Evolutionary conservation across 108 stramenopile species (phyloP), one percentile per base, ranked within the genome.

Genomic region (Nitzschia inconspicua): DNA sequence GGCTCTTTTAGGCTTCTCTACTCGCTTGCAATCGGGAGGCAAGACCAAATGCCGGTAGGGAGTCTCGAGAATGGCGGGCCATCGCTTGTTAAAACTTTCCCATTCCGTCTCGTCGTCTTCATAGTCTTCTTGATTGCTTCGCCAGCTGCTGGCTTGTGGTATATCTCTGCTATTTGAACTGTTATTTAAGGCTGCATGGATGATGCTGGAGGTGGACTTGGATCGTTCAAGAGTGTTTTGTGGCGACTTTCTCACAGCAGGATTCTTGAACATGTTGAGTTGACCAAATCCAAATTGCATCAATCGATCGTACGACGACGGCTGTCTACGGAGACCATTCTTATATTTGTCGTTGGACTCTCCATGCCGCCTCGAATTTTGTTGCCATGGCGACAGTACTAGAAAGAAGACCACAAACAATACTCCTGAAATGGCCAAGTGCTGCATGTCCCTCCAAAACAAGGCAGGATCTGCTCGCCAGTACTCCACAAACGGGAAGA

Each of bases 11-110:
- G 68, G 54, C 22, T 71, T 66, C 41, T 78, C 78, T 2, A 85
- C 72, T 22, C 83, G 63, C 68, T 86, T 79, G 63, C 89, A 88
- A 22, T 72, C 73, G 3, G 89, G 86, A 2, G 86, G 89, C 16
- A 91, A 52, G 4, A 91, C 80, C 5, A 87, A 51, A 16, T 66
- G 53, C 14, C 61, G 52, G 53, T 88, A 91, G 31, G 57, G 57
- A 1, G 85, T 57, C n/a, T 57, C 58, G 6, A 65, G 44, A 57
- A 86, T 83, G 6, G 57, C 50, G 22, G 77, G 71, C 80, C 81
- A 91, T 5, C 64, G 61, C 19, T 66, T 55, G 47, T 68, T 79
- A 81, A 91, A 91, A 36, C 74, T 74, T 60, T 87, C 82, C 32
- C 84, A 84, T 42, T 87, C 89, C 29, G 60, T 59, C 23, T 68